Conservation (phyloP, 2,329 filamentous ascomycete species). For the Paecilomyces dactylethromorphus region DNA sequence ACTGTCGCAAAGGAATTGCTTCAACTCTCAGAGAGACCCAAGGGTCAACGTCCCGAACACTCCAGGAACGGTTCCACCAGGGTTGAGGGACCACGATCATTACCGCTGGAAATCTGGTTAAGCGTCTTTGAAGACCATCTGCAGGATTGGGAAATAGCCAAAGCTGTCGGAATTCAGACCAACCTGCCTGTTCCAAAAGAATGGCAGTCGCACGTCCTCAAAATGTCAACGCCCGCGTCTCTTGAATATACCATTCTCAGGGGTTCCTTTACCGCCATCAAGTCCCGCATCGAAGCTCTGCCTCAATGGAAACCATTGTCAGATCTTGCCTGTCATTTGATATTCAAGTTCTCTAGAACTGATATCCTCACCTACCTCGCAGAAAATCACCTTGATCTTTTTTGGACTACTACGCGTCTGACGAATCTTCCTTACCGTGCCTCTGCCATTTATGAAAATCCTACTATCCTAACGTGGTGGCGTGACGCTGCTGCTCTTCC, state of each 20-base stretch:
- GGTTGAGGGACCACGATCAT: slow-evolving; percentile 18
- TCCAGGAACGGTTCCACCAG: slow-evolving; percentile 7
- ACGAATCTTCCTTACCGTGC: slow-evolving; percentile 82
- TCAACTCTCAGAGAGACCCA: slow-evolving; percentile 30
- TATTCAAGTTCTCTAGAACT: slow-evolving; percentile 83
- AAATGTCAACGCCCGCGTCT: slow-evolving; percentile 63
- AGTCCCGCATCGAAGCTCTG: slow-evolving; percentile 61
- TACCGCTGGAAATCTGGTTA: slow-evolving; percentile 85
- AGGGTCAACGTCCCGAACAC: slow-evolving; percentile 17
- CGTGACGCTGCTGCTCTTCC: slow-evolving; percentile 73
- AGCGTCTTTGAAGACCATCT: slow-evolving; percentile 73
- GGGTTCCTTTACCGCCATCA: slow-evolving; percentile 62
- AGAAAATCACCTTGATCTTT: slow-evolving; percentile 63
- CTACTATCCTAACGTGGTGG: slow-evolving; percentile 88
- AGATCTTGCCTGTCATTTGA: slow-evolving; percentile 74
- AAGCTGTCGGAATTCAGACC: slow-evolving; percentile 72
- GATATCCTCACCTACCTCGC: slow-evolving; percentile 70
- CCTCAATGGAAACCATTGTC: slow-evolving; percentile 71
- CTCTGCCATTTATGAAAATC: slow-evolving; percentile 76
- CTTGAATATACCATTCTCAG: slow-evolving; percentile 82
- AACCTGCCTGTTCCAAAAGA: slow-evolving; percentile 65
- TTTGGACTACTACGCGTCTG: slow-evolving; percentile 76
- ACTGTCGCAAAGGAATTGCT: background rate
- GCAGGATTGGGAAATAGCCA: slow-evolving; percentile 85
- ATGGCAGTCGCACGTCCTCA: slow-evolving; percentile 60